Base-by-base conservation (phyloP, 176 grass and related monocot species). In the Phyllostachys edulis region DNA sequence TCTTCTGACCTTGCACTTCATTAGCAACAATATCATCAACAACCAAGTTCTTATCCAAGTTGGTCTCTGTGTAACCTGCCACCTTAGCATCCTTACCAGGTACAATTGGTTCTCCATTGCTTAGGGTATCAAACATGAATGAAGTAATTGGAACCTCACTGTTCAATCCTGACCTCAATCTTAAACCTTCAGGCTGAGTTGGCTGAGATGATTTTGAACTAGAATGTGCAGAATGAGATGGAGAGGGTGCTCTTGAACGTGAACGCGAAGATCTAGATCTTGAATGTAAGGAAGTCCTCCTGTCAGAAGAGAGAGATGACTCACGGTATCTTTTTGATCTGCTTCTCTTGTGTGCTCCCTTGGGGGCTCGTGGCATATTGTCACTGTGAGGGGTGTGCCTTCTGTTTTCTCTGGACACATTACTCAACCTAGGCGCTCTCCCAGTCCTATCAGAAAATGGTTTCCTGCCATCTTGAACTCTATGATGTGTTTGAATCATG, bases 161-260 rank as follows among this genome's bases (percentile, higher is more conserved):
- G 26, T 83, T 72, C 60, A 75, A 21, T 51, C 27, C 84, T 54
- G 62, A 56, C 68, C 37, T 60, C 38, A 75, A 73, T 63, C 63
- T 76, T 41, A 78, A 69, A 63, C 67, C 80, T 80, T 78, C 73
- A 79, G 27, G 71, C 27, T 75, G 73, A 69, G 85, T 78, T 67
- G 72, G 79, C 45, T 82, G 87, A 89, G 68, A 32, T 83, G 82
- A 90, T 36, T 87, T 90, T 67, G 87, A 89, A 73, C 80, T 87
- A 80, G 90, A 92, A 74, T 86, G 73, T 80, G 73, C 87, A 84
- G 87, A 92, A 40, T 14, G 85, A 67, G 84, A 89, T 45, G 68
- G 42, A 4, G 59, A 82, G 23, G 67, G 46, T 3, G 12, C 12
- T 80, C 69, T 84, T 65, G 77, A 80, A 75, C 2, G 63, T 60